Evolutionary conservation across 257 asterid species (phyloP).

Genomic region (Ilex aquifolium): DNA sequence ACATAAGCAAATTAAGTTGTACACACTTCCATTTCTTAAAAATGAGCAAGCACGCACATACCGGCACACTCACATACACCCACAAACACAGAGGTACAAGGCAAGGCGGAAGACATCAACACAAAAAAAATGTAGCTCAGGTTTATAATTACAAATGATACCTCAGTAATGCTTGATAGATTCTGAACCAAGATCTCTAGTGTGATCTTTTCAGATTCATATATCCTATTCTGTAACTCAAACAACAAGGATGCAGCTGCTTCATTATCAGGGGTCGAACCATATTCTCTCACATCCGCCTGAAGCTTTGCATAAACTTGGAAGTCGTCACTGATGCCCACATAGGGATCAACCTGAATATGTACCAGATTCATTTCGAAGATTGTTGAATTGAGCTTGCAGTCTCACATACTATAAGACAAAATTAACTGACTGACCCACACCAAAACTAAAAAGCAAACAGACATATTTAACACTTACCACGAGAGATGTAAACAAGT

Average conservation of each 20-base stretch:
- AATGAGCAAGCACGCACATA: no score
- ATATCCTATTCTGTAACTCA: conserved; percentile 44
- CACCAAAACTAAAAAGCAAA: no score
- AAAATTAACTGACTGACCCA: no score
- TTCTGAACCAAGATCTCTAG: conserved; percentile 42
- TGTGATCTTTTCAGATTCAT: conserved; percentile 44
- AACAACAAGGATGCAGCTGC: conserved; percentile 59
- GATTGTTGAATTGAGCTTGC: background rate
- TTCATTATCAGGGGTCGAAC: conserved; percentile 55
- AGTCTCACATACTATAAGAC: background rate
- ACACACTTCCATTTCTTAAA: no score
- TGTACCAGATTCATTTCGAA: background rate
- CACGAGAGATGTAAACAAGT: no score
- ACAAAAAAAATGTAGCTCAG: background rate
- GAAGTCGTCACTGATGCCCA: conserved; percentile 78
- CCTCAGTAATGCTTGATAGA: conserved; percentile 63
- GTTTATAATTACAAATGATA: conserved; percentile 16
- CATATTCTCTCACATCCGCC: conserved; percentile 46
- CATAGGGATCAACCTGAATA: conserved; percentile 71
- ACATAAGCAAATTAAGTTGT: no score
- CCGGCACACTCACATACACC: no score
- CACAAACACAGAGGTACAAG: background rate
- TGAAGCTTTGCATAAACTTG: conserved; percentile 69
- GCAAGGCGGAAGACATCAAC: background rate
- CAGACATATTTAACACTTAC: no score